Conservation (phyloP, 768 basidiomycete species). For the Gloeophyllum trabeum region DNA sequence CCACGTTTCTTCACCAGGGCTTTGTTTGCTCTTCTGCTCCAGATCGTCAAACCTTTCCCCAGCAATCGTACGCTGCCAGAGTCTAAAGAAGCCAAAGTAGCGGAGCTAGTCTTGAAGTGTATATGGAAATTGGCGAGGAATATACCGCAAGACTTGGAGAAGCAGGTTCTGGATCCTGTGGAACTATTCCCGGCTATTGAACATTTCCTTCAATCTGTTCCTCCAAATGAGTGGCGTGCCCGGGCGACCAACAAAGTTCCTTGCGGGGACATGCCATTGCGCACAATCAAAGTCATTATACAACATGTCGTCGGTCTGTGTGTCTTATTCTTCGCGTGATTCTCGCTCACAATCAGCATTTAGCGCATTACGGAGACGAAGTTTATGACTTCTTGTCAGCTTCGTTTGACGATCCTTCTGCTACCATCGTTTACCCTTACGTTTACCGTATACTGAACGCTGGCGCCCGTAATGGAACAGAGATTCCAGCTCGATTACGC, state of each 20-base stretch:
- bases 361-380: conserved; percentile 78
- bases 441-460: conserved; percentile 88
- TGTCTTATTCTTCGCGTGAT: conserved; percentile 2
- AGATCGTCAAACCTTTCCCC: conserved; percentile 79
- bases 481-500: conserved; percentile 13
- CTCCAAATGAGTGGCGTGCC: conserved; percentile 93
- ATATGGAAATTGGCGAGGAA: conserved; percentile 96
- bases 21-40: conserved; percentile 71
- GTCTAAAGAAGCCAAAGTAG: conserved; percentile 78
- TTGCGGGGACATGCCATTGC: conserved; percentile 93
- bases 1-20: conserved; percentile 30
- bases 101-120: conserved; percentile 90
- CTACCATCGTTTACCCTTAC: conserved; percentile 94
- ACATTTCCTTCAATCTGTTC: conserved; percentile 85
- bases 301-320: conserved; percentile 91
- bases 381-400: conserved; percentile 85
- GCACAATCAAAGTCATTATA: conserved; percentile 97
- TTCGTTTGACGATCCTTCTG: conserved; percentile 93
- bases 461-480: conserved; percentile 30
- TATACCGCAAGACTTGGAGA: conserved; percentile 83
- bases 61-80: conserved; percentile 58
- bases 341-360: conserved; percentile 8
- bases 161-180: conserved; percentile 71
- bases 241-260: conserved; percentile 86
- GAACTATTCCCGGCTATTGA: conserved; percentile 90